phyloP scores from a whole-genome alignment of 2,329 filamentous ascomycete species.

The Colletotrichum gigasporum region DNA sequence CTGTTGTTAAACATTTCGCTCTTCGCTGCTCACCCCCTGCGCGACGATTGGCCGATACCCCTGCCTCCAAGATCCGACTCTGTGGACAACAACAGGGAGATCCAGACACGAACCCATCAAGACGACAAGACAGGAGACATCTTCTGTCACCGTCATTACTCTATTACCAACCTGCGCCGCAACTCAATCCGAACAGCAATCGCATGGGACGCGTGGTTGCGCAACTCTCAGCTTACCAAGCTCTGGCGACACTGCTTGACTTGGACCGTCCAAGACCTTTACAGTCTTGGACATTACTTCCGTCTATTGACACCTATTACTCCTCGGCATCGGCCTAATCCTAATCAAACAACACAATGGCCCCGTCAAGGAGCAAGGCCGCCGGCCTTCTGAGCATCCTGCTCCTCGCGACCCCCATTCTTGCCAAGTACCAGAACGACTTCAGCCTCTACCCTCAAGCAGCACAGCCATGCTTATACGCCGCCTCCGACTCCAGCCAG shows the following conservation, averaged over 20 bases:
- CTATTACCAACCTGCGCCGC: no score
- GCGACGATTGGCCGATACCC: background rate
- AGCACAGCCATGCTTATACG: slow-evolving; percentile 54
- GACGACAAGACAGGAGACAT: background rate
- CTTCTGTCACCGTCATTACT: no score
- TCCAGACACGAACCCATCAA: background rate
- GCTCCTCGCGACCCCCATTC: slow-evolving; percentile 29
- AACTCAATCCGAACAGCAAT: no score
- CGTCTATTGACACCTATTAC: no score
- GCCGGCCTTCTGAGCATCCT: slow-evolving; percentile 37
- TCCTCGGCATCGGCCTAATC: background rate
- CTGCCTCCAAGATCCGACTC: no score
- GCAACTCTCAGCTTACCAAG: no score
- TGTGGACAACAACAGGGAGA: no score
- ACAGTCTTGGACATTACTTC: no score
- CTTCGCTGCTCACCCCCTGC: background rate
- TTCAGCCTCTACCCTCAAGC: slow-evolving; percentile 53
- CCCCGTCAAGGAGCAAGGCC: slow-evolving; percentile 13
- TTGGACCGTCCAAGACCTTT: no score
- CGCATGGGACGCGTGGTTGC: no score
- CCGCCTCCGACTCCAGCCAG: slow-evolving; percentile 47
- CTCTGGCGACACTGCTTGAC: no score
- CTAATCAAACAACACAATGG: slow-evolving; percentile 10
- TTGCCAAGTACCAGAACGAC: slow-evolving; percentile 45
- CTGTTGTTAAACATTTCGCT: no score